Conservation (phyloP, 2,329 filamentous ascomycete genomes). For the Neofusicoccum umdonicola region DNA sequence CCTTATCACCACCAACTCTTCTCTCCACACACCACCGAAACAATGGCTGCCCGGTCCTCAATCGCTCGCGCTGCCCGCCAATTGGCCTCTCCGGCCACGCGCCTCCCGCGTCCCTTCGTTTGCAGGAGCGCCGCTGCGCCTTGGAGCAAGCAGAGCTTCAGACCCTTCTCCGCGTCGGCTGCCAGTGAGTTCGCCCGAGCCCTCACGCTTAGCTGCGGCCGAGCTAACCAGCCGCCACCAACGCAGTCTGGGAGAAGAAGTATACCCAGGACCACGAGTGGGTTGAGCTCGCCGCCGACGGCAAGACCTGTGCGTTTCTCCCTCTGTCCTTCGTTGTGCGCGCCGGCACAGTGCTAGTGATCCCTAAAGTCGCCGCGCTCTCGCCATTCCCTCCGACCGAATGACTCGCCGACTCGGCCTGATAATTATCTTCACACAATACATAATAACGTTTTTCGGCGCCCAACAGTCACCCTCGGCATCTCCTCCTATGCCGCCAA, state of each 20-base stretch:
- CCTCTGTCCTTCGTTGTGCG: constrained; percentile 3
- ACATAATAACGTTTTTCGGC: neutral
- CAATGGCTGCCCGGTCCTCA: constrained; percentile 36
- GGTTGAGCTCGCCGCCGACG: constrained; percentile 83
- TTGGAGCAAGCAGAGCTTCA: constrained; percentile 21
- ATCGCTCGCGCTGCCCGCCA: constrained; percentile 34
- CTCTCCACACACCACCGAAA: constrained; percentile 16
- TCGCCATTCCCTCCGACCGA: constrained; percentile 13
- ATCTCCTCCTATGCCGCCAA: constrained; percentile 91
- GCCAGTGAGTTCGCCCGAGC: constrained; percentile 25
- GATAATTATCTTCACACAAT: constrained; percentile 13
- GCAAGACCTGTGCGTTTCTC: constrained; percentile 64
- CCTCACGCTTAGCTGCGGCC: neutral
- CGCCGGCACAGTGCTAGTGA: neutral
- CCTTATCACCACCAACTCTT: constrained; percentile 2
- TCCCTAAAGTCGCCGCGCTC: neutral
- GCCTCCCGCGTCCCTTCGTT: constrained; percentile 22
- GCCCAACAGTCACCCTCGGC: constrained; percentile 63
- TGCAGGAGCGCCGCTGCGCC: constrained; percentile 25
- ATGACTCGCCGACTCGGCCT: neutral
- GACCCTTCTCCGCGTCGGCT: constrained; percentile 40
- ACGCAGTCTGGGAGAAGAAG: constrained; percentile 65
- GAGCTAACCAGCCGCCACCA: neutral
- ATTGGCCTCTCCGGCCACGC: constrained; percentile 30
- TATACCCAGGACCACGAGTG: constrained; percentile 99